Evolutionary conservation across 2,329 filamentous ascomycete genomes (phyloP), one percentile per base, ranked within the genome.

Genomic region (Parasarocladium wereldwijsianum): DNA sequence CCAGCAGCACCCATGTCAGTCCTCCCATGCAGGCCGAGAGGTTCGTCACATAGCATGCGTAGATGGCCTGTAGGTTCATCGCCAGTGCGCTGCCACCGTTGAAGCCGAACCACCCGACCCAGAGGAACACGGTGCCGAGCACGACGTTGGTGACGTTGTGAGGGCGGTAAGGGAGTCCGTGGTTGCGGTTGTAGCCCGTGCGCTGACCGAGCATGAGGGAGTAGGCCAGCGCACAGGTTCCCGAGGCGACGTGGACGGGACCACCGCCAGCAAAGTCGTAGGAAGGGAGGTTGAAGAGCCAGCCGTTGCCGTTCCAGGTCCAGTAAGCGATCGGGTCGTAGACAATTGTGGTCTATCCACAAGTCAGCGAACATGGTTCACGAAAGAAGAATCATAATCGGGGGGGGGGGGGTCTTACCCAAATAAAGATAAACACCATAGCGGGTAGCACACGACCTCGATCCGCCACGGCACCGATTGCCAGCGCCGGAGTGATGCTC

Each of bases 41-140:
- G 55, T 93, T 87, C 35, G 86, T 93, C 38, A 87, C 81, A 29
- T 90, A 70, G 43, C 79, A 80, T 32, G 86, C 85, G 79, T 93
- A 87, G 51, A 93, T 65, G 32, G 86, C 81, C 36, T 86, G 81
- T 42, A 93, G 60, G 58, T 90, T 93, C 39, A 83, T 80, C 35
- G 70, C 67, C 24, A 92, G 64, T 3, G 84, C 86, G 4, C 78
- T 70, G 37, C 86, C 86, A 32, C 82, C 85, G 54, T 93, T 94
- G 70, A 94, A 94, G 28, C 86, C 86, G 50, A 93, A 90, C 86
- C 85, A 94, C 34, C 86, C 85, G 26, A 93, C 81, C 86, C 86
- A 94, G 29, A 93, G 66, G 53, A 78, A 68, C 16, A 76, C 67
- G 4, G 79, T 82, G 14, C 79, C 78, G 26, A 84, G 62, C 27